phyloP scores from a whole-genome alignment of 2,329 filamentous ascomycete genomes.

The Fonsecaea multimorphosa region DNA sequence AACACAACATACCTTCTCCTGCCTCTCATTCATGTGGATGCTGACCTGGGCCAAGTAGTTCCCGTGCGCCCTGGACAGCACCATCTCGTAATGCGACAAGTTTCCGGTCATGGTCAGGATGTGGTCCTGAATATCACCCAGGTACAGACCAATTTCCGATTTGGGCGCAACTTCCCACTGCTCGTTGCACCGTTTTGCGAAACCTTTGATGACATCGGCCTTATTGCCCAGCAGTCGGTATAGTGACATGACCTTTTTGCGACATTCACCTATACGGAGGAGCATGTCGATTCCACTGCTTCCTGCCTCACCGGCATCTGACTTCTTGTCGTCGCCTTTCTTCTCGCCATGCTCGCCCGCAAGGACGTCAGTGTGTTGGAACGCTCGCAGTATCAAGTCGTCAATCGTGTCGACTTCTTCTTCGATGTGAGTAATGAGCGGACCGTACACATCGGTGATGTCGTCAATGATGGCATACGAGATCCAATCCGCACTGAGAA shows the following conservation, averaged over 20 bases:
- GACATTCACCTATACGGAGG: constrained; percentile 86
- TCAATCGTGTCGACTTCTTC: constrained; percentile 98
- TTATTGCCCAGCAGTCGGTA: constrained; percentile 95
- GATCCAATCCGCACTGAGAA: constrained; percentile 95
- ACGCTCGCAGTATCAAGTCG: constrained; percentile 82
- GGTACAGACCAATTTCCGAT: constrained; percentile 94
- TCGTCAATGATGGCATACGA: constrained; percentile 98
- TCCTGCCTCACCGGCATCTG: constrained; percentile 48
- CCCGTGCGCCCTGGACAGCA: constrained; percentile 86
- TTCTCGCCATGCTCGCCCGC: constrained; percentile 48
- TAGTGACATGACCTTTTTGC: constrained; percentile 96
- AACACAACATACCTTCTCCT: constrained; percentile 67
- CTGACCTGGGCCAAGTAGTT: constrained; percentile 99
- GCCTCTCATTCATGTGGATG: constrained; percentile 97
- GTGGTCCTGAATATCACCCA: constrained; percentile 98
- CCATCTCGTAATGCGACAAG: constrained; percentile 94
- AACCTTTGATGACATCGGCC: constrained; percentile 98
- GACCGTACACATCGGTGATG: constrained; percentile 94
- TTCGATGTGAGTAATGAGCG: constrained; percentile 89
- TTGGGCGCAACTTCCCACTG: constrained; percentile 95
- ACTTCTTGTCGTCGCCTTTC: constrained; percentile 50
- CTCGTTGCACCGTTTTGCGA: constrained; percentile 97
- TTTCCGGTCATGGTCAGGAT: constrained; percentile 99
- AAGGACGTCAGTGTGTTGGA: constrained; percentile 59
- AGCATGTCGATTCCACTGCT: constrained; percentile 78